Evolutionary conservation across 768 basidiomycete species (phyloP), one percentile per base, ranked within the genome.

Genomic region (Boletus speciosus): DNA sequence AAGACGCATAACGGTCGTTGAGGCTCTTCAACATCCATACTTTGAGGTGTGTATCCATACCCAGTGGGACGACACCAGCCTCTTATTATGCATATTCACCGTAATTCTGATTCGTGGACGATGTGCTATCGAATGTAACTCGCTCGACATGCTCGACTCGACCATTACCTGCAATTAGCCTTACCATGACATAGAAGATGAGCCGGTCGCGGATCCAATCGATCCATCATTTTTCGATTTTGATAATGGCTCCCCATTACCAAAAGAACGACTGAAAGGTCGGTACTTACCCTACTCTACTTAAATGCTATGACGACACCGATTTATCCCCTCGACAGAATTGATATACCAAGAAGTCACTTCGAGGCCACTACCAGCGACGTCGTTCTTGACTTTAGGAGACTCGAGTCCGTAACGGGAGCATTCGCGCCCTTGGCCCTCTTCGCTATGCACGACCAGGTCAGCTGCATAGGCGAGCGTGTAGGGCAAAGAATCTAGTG

Each of bases 1-100:
- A 65, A 82, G 88, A 65, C 80, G 96, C 15, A 88, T 98, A 55
- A 90, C 91, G 58, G 94, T 91, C 12, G 85, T 86, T 39, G 86
- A 94, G 55, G 92, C 92, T 1, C 76, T 98, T 49, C 81, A 81
- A 56, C 96, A 98, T 73, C 92, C 93, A 0, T 97, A 97, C 69
- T 77, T 96, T 25, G 82, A 83, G 76, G 91, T 88, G 51, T 34
- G 78, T 67, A 23, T 39, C 10, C 14, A 5, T n/a, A 3, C 23
- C 5, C 27, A 16, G 5, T 6, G 14, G 12, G 15, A 19, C 11
- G 23, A 37, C 6, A 2, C 39, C 8, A 25, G 7, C 21, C 6
- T n/a, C 49, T 53, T 27, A 53, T 6, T 23, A 8, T 1, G 5
- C 3, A 8, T 25, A 12, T 37, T n/a, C 25, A 10, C 10, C 16